A percentile compares a stretch with the other conserved stretches of the same genome.
Evolutionary conservation across 345 rosid genomes (phyloP).

Genomic region (Raphanus sativus): DNA sequence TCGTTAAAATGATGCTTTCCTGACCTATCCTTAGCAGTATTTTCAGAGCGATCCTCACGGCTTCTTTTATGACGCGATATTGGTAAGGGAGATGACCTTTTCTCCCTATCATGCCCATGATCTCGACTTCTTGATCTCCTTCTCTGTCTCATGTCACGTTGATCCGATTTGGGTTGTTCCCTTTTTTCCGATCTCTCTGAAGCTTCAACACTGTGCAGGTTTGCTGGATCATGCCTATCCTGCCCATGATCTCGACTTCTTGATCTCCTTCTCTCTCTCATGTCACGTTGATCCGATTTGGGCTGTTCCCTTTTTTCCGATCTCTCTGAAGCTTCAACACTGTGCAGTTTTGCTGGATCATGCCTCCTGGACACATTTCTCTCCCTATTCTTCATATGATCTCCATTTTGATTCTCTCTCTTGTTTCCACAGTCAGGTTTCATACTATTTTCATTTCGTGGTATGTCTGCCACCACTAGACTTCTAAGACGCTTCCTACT

Average conservation of each 20-base stretch:
- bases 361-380: constrained; percentile 44
- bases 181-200: constrained; percentile 52
- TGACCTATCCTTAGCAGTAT: constrained; percentile 48
- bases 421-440: constrained; percentile 50
- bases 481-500: constrained; percentile 53
- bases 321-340: constrained; percentile 49
- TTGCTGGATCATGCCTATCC: constrained; percentile 50
- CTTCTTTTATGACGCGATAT: constrained; percentile 47
- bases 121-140: constrained; percentile 74
- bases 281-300: constrained; percentile 50
- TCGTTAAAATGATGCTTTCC: constrained; percentile 51
- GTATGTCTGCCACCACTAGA: constrained; percentile 43
- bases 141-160: constrained; percentile 52
- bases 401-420: constrained; percentile 52
- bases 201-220: constrained; percentile 46
- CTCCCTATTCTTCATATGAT: constrained; percentile 45
- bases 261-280: constrained; percentile 60
- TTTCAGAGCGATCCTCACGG: constrained; percentile 45
- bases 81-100: constrained; percentile 63
- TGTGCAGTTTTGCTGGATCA: constrained; percentile 49
- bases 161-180: constrained; percentile 51
- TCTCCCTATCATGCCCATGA: constrained; percentile 45
- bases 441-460: constrained; percentile 39
- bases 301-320: constrained; percentile 53
- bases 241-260: constrained; percentile 62